These are phyloP conservation scores for Fragaria vesca DNA, from an alignment of 306 rosid genomes.

Conservation along the genomic window DNA sequence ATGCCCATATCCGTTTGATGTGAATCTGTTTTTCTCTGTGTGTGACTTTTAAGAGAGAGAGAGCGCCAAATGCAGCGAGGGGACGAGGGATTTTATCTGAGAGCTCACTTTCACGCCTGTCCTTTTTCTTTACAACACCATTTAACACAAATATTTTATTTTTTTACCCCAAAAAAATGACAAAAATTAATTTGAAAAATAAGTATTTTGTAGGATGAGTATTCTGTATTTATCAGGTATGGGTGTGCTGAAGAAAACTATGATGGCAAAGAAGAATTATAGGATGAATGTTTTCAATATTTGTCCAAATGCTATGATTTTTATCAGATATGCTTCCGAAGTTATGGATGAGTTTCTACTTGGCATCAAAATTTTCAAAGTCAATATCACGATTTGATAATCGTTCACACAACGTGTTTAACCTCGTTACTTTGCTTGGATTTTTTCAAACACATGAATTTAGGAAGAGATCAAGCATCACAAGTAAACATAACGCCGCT, in stretches of 20 bases:
- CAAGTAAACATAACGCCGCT: neutral
- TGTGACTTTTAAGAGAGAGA: slow-evolving; percentile 12
- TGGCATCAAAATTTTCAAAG: neutral
- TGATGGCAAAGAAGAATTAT: neutral
- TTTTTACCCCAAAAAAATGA: neutral
- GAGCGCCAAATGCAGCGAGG: slow-evolving; percentile 36
- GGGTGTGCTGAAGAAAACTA: neutral
- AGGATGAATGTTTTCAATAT: neutral
- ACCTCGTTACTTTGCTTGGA: neutral
- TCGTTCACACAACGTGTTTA: neutral
- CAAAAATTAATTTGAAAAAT: neutral
- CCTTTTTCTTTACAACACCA: slow-evolving; percentile 21
- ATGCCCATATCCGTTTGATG: slow-evolving; percentile 45
- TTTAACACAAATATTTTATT: neutral
- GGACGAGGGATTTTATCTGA: slow-evolving; percentile 47
- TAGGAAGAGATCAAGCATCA: neutral
- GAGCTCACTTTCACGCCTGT: slow-evolving; percentile 57
- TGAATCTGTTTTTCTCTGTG: slow-evolving; percentile 29
- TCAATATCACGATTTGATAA: neutral
- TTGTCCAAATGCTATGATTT: neutral
- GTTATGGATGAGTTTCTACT: neutral
- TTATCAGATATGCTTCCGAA: neutral
- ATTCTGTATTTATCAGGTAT: neutral
- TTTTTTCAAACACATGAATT: neutral
- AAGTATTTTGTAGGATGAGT: neutral